Percentiles rank a stretch among this genome's conserved stretches.
These are phyloP conservation scores for Forsythia suspensa DNA, from an alignment of 257 asterid species.

Conservation along the genomic window DNA sequence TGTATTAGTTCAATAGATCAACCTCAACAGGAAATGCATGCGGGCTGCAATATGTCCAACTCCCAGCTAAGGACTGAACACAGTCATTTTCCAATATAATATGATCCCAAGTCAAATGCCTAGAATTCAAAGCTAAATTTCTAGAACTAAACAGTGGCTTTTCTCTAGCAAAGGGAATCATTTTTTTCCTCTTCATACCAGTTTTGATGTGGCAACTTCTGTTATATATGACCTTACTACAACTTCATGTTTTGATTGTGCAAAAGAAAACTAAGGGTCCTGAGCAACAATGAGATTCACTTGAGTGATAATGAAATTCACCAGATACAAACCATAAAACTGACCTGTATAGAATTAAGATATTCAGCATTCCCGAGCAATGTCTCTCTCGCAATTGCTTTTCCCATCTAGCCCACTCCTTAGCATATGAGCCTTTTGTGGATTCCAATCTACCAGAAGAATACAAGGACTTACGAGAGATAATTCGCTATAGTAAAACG, in stretches of 20 bases:
- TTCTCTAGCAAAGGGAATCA: background rate
- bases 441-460: conserved; percentile 67
- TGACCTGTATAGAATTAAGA: conserved; percentile 86
- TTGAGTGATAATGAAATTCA: background rate
- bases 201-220: conserved; percentile 10
- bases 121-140: background rate
- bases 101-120: no score
- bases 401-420: conserved; percentile 94
- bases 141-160: background rate
- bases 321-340: conserved; percentile 8
- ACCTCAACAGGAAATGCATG: background rate
- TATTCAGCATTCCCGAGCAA: conserved; percentile 60
- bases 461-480: background rate
- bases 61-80: background rate
- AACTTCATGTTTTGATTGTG: no score
- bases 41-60: background rate
- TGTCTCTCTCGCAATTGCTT: conserved; percentile 56
- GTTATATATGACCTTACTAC: no score
- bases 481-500: conserved; percentile 10
- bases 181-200: background rate
- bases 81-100: background rate
- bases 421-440: conserved; percentile 69
- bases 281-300: background rate
- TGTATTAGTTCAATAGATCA: background rate
- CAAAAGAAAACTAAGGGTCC: background rate